Conservation (phyloP, 306 rosid genomes). For the Psophocarpus tetragonolobus region DNA sequence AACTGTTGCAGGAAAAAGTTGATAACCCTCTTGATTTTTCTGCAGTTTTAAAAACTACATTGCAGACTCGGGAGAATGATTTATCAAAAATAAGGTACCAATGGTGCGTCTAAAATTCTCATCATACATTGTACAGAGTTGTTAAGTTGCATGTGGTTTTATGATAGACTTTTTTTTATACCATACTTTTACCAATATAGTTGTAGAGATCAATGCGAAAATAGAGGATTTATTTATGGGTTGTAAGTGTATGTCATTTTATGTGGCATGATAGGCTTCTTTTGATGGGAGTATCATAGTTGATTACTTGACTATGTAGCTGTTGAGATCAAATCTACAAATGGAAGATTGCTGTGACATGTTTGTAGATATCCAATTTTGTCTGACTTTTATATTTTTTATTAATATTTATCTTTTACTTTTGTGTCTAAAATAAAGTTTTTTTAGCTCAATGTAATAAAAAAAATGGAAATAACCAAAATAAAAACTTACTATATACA, state of each 20-base stretch:
- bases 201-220: slow-evolving; percentile 12
- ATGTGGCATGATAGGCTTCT: slow-evolving; percentile 20
- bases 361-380: too few relatives aligned
- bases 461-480: too few relatives aligned
- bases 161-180: not conserved
- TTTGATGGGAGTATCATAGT: slow-evolving; percentile 17
- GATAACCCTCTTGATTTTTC: slow-evolving; percentile 90
- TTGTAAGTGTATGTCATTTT: slow-evolving; percentile 21
- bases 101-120: slow-evolving; percentile 67
- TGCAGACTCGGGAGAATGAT: slow-evolving; percentile 68
- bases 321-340: not conserved
- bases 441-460: too few relatives aligned
- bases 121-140: slow-evolving; percentile 9
- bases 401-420: too few relatives aligned
- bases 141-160: slow-evolving; percentile 13
- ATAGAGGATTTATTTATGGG: not conserved
- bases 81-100: slow-evolving; percentile 68
- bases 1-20: slow-evolving; percentile 77
- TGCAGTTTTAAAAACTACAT: slow-evolving; percentile 67
- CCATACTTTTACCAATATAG: slow-evolving; percentile 15
- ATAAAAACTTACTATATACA: too few relatives aligned
- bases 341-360: not conserved
- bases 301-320: slow-evolving; percentile 5
- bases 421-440: too few relatives aligned
- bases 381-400: too few relatives aligned